These are phyloP conservation scores for Exophiala calicioides DNA, from an alignment of 2,329 filamentous ascomycete genomes.

Conservation along the genomic window DNA sequence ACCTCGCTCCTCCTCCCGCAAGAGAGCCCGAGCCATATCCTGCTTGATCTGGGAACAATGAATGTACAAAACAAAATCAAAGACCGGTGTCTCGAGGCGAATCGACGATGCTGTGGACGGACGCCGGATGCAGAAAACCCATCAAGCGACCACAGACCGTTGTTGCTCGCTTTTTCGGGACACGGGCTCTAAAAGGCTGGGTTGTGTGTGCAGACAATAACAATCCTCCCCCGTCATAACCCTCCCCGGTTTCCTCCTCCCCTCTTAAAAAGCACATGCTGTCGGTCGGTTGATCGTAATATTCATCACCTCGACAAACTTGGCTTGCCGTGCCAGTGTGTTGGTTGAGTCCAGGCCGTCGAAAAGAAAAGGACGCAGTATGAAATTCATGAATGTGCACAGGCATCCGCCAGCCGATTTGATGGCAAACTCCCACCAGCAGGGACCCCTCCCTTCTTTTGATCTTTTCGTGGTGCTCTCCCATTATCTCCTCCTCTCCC, in stretches of 20 bases:
- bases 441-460: conserved; percentile 20
- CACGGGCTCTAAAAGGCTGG: conserved; percentile 8
- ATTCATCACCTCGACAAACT: conserved; percentile 23
- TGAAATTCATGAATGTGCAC: conserved; percentile 19
- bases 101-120: background rate
- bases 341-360: conserved; percentile 7
- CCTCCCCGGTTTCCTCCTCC: conserved; percentile 10
- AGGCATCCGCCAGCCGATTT: conserved; percentile 16
- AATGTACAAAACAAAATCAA: conserved; percentile 22
- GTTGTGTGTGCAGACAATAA: conserved; percentile 12
- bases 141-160: background rate
- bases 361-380: conserved; percentile 16
- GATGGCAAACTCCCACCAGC: conserved; percentile 21
- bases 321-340: conserved; percentile 12
- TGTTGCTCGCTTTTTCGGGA: background rate
- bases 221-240: conserved; percentile 11
- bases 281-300: conserved; percentile 23
- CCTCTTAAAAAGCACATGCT: conserved; percentile 17
- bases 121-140: background rate
- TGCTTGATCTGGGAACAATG: conserved; percentile 15
- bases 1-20: too few relatives aligned
- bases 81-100: conserved; percentile 1
- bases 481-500: conserved; percentile 32
- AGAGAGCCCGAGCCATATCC: conserved; percentile 12
- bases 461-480: conserved; percentile 9